Evolutionary conservation across 345 rosid genomes (phyloP), one percentile per base, ranked within the genome.

Genomic region (Psidium friedrichsthalianum): DNA sequence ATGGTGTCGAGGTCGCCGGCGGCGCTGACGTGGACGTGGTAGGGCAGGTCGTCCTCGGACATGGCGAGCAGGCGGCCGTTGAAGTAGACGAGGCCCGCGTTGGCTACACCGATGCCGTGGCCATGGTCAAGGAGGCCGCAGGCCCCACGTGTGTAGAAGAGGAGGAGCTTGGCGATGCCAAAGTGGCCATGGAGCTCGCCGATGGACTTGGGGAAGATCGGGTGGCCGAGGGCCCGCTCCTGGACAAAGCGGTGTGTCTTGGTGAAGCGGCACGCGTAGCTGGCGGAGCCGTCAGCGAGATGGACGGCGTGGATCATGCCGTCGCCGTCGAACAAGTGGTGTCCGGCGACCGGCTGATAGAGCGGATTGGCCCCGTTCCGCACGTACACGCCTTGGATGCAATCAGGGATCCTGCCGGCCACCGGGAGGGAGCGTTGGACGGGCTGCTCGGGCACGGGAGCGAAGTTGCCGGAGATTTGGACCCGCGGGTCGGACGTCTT

Each of bases 131-230:
- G 92, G 21, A 96, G 85, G 11, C 96, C 96, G 53, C 88, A 89
- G 12, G 92, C 74, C 29, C 95, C 96, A 52, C 98, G 88, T 9
- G 96, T 94, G 83, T 92, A 94, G 90, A 96, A 96, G 8, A 96
- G 93, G 85, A 96, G 87, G 49, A 96, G 91, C 49, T 96, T 87
- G 7, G 97, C 98, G 51, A 96, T 95, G 42, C 98, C 98, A 27
- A 95, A 93, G 89, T 95, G 98, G 13, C 98, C 98, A 82, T 96
- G 98, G 83, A 96, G 97, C 88, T 96, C 98, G 24, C 98, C 98
- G 44, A 96, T 93, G 83, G 96, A 96, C 80, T 96, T 96, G 5
- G 98, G 98, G 85, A 95, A 96, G 85, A 96, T 89, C 2, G 98
- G 95, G 44, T 92, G 93, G 53, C 97, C 98, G 40, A 95, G 74